Percentiles rank a stretch among this genome's conserved stretches.
These are phyloP conservation scores for Tuber calosporum DNA, from an alignment of 495 filamentous ascomycete genomes.

Conservation along the genomic window DNA sequence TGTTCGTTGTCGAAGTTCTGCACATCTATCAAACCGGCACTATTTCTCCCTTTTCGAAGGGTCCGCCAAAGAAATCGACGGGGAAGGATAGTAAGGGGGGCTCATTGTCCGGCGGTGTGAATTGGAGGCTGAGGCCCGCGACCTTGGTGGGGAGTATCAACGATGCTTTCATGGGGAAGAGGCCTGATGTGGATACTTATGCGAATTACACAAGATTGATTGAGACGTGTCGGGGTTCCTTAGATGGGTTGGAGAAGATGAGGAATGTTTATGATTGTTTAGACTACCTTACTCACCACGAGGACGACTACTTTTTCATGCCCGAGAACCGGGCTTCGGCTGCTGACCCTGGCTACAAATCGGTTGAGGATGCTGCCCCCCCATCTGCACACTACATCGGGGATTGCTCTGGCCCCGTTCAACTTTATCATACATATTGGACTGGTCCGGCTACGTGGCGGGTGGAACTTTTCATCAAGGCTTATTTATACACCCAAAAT, in stretches of 20 bases:
- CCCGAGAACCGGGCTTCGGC: constrained; percentile 45
- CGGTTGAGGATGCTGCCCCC: constrained; percentile 40
- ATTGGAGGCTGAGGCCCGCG: constrained; percentile 49
- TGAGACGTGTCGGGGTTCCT: constrained; percentile 49
- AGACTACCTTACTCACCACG: constrained; percentile 46
- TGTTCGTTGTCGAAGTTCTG: constrained; percentile 40
- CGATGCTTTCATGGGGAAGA: constrained; percentile 49
- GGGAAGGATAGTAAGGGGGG: constrained; percentile 17
- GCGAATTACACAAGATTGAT: constrained; percentile 50
- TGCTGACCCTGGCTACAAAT: constrained; percentile 29
- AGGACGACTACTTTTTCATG: constrained; percentile 49
- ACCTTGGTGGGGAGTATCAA: constrained; percentile 46
- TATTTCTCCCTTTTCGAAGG: constrained; percentile 35
- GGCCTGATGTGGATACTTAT: constrained; percentile 50
- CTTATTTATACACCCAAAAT: constrained; percentile 54
- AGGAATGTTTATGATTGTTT: constrained; percentile 52
- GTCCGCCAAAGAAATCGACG: constrained; percentile 18
- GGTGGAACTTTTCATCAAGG: constrained; percentile 54
- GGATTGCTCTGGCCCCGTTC: constrained; percentile 51
- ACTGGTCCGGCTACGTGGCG: constrained; percentile 54
- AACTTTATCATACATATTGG: constrained; percentile 55
- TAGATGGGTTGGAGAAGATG: constrained; percentile 50
- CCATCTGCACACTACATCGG: constrained; percentile 41
- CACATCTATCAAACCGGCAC: constrained; percentile 43
- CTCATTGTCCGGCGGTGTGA: constrained; percentile 45